phyloP scores from a whole-genome alignment of 495 filamentous ascomycete genomes.

The Schizothecium vesticola region DNA sequence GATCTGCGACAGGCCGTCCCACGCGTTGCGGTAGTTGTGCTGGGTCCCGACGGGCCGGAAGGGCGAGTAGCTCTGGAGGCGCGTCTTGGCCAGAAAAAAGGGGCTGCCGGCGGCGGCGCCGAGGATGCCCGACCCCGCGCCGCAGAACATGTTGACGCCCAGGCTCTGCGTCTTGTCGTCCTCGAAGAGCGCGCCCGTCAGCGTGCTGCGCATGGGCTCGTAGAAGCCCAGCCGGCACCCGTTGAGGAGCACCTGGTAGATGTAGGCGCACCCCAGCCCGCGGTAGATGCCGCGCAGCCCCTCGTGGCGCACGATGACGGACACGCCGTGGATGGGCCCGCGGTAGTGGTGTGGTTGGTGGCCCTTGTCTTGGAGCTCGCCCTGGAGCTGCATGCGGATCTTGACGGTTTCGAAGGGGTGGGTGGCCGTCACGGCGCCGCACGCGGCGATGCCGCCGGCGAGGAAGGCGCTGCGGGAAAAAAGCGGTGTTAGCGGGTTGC shows the following conservation, averaged over 20 bases:
- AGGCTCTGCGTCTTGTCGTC: slow-evolving; percentile 73
- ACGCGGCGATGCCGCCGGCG: slow-evolving; percentile 92
- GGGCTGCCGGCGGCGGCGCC: slow-evolving; percentile 88
- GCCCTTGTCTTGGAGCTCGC: slow-evolving; percentile 83
- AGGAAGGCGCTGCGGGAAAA: slow-evolving; percentile 61
- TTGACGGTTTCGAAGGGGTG: slow-evolving; percentile 99
- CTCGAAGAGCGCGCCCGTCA: slow-evolving; percentile 61
- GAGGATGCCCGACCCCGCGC: slow-evolving; percentile 80
- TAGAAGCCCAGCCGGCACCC: slow-evolving; percentile 97
- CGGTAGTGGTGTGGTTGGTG: slow-evolving; percentile 81
- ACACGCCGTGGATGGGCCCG: slow-evolving; percentile 87
- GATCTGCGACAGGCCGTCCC: slow-evolving; percentile 78
- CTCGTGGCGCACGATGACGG: slow-evolving; percentile 88
- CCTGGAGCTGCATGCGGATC: slow-evolving; percentile 96
- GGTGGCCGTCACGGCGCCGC: slow-evolving; percentile 94
- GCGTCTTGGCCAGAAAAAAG: slow-evolving; percentile 98
- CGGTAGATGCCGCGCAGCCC: slow-evolving; percentile 80
- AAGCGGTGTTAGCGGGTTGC: slow-evolving; percentile 13
- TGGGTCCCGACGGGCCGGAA: slow-evolving; percentile 95
- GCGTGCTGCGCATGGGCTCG: slow-evolving; percentile 73
- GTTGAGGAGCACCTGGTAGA: slow-evolving; percentile 95
- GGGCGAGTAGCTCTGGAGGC: slow-evolving; percentile 88
- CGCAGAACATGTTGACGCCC: slow-evolving; percentile 86
- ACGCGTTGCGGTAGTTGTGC: slow-evolving; percentile 80
- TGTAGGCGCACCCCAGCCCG: slow-evolving; percentile 86